phyloP scores from a whole-genome alignment of 305 asterid genomes.

The Fraxinus sp. region DNA sequence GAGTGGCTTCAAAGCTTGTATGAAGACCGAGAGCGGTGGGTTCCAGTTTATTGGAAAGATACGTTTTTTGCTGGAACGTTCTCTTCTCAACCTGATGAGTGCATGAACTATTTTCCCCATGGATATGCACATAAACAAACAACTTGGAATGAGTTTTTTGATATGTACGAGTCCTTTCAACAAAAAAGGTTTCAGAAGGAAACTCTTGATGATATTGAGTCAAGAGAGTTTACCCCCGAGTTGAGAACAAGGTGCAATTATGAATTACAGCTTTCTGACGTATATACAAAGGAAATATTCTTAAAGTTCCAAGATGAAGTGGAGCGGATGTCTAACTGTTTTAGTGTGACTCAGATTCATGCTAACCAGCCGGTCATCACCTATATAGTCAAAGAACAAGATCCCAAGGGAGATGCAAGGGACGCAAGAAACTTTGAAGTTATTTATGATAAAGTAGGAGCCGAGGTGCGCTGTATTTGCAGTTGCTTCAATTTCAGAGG shows the following conservation, averaged over 20 bases:
- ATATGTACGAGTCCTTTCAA: constrained; percentile 41
- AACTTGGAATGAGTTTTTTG: constrained; percentile 54
- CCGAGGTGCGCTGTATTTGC: constrained; percentile 70
- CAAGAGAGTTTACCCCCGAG: constrained; percentile 44
- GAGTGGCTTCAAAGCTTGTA: constrained; percentile 61
- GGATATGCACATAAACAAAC: constrained; percentile 50
- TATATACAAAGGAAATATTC: constrained; percentile 68
- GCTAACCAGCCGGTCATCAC: constrained; percentile 54
- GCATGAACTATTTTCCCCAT: constrained; percentile 38
- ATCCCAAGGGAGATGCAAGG: constrained; percentile 35
- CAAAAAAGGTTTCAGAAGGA: constrained; percentile 51
- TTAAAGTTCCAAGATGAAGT: constrained; percentile 63
- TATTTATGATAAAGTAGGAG: constrained; percentile 56
- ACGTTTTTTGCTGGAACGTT: constrained; percentile 52
- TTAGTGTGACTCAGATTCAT: constrained; percentile 53
- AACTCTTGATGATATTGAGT: constrained; percentile 54
- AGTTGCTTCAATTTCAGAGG: constrained; percentile 72
- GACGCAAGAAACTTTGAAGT: constrained; percentile 56
- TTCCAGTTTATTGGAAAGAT: constrained; percentile 67
- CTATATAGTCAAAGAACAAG: constrained; percentile 60
- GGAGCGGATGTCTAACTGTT: constrained; percentile 53
- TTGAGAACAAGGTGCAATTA: constrained; percentile 57
- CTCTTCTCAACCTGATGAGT: constrained; percentile 40
- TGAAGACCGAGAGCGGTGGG: constrained; percentile 83
- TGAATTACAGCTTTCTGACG: constrained; percentile 53